A percentile compares a stretch with the other conserved stretches of the same genome.
phyloP scores from a whole-genome alignment of 2,329 filamentous ascomycete genomes.

The Colletotrichum gloeosporioides region DNA sequence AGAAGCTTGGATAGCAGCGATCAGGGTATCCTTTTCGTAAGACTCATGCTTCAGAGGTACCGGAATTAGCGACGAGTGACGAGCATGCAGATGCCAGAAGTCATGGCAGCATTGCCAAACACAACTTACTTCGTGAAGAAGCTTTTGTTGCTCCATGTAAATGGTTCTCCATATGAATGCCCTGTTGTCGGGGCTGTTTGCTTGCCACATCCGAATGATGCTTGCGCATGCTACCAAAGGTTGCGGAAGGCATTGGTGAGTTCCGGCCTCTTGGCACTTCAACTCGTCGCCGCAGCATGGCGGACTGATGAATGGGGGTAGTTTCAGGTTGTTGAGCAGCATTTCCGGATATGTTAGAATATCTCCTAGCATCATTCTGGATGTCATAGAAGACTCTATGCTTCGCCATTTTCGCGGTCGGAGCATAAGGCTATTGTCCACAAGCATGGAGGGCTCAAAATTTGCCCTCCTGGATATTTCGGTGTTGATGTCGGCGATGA shows the following conservation, averaged over 20 bases:
- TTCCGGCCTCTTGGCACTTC: background rate
- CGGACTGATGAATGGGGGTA: background rate
- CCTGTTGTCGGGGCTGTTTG: background rate
- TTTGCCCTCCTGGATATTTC: background rate
- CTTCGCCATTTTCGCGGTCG: background rate
- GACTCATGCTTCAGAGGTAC: background rate
- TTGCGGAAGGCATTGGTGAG: background rate
- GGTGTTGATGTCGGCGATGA: background rate
- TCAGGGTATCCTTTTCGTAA: background rate
- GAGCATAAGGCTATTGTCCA: background rate
- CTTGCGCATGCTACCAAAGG: background rate
- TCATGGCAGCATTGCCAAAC: accelerated
- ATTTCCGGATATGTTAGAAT: background rate
- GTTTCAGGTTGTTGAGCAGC: background rate
- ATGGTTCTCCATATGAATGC: background rate
- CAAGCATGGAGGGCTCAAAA: background rate
- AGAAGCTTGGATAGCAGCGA: background rate
- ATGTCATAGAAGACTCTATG: background rate
- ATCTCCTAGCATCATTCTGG: background rate
- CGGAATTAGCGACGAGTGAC: background rate
- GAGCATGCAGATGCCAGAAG: accelerated
- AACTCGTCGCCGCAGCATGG: background rate
- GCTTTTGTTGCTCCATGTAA: background rate
- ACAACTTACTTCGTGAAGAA: background rate
- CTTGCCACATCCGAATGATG: background rate